These are phyloP conservation scores for Clarireedia paspali DNA, from an alignment of 2,329 filamentous ascomycete genomes.

Conservation along the genomic window DNA sequence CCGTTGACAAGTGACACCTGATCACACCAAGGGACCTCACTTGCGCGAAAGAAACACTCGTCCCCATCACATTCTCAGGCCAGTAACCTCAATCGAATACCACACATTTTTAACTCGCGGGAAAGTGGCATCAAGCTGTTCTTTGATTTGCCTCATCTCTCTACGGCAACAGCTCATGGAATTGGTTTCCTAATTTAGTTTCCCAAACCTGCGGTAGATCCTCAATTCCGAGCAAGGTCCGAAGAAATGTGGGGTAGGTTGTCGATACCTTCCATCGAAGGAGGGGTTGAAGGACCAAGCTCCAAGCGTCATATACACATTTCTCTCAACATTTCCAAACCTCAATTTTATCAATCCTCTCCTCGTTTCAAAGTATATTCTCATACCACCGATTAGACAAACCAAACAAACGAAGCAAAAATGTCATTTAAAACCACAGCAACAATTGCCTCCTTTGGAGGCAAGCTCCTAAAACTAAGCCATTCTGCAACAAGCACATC, in stretches of 20 bases:
- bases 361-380: background rate
- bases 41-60: no score
- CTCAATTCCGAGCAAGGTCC: conserved; percentile 5
- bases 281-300: conserved; percentile 19
- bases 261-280: background rate
- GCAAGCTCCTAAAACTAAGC: conserved; percentile 87
- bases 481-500: conserved; percentile 72
- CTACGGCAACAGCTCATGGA: background rate
- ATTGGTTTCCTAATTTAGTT: conserved; percentile 1
- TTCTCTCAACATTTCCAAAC: conserved; percentile 1
- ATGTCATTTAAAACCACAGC: conserved; percentile 89
- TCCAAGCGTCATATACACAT: conserved; percentile 21
- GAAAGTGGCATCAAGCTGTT: background rate
- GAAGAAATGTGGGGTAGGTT: conserved; percentile 6
- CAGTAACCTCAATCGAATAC: no score
- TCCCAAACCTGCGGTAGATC: background rate
- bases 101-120: no score
- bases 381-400: background rate
- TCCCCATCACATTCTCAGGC: no score
- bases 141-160: background rate
- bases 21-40: no score
- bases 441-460: conserved; percentile 85
- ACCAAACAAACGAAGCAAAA: conserved; percentile 18
- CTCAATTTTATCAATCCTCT: background rate
- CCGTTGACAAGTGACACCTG: no score